Percentiles rank a stretch among this genome's conserved stretches.
Evolutionary conservation across 2,329 filamentous ascomycete genomes (phyloP).

Genomic region (Diaporthe velutina): DNA sequence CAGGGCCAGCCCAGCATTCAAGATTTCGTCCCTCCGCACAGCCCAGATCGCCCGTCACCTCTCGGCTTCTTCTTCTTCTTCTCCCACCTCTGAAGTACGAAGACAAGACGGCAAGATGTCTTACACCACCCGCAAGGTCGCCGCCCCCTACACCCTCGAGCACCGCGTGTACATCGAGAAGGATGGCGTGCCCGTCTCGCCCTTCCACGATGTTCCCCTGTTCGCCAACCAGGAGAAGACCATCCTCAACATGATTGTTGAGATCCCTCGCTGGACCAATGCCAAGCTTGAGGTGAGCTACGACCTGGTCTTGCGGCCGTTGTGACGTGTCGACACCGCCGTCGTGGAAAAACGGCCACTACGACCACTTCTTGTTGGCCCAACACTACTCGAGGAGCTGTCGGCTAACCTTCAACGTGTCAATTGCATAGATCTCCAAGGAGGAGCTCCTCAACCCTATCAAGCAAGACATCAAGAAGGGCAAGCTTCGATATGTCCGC

Average conservation of each 20-base stretch:
- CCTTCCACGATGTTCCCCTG: slow-evolving; percentile 98
- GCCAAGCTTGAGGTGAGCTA: slow-evolving; percentile 93
- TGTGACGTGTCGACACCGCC: neutral
- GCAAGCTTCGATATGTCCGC: slow-evolving; percentile 98
- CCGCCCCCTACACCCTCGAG: slow-evolving; percentile 91
- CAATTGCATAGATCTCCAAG: slow-evolving; percentile 85
- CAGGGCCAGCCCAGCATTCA: slow-evolving; percentile 46
- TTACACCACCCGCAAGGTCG: slow-evolving; percentile 89
- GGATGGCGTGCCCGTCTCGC: slow-evolving; percentile 92
- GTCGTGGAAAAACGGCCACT: neutral
- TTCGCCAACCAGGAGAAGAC: slow-evolving; percentile 97
- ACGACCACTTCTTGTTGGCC: neutral
- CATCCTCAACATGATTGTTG: slow-evolving; percentile 98
- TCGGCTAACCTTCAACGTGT: neutral
- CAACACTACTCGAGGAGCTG: neutral
- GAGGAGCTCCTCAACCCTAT: slow-evolving; percentile 98
- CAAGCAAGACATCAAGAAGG: slow-evolving; percentile 99
- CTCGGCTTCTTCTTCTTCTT: slow-evolving; percentile 53
- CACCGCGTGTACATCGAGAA: slow-evolving; percentile 98
- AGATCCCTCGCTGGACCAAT: slow-evolving; percentile 99
- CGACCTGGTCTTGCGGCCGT: neutral
- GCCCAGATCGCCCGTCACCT: slow-evolving; percentile 69
- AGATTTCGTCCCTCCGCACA: slow-evolving; percentile 64
- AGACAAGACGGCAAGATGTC: slow-evolving; percentile 63
- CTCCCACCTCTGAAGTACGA: slow-evolving; percentile 43